Evolutionary conservation across 2,329 filamentous ascomycete species (phyloP).

Genomic region (Colletotrichum sp.): DNA sequence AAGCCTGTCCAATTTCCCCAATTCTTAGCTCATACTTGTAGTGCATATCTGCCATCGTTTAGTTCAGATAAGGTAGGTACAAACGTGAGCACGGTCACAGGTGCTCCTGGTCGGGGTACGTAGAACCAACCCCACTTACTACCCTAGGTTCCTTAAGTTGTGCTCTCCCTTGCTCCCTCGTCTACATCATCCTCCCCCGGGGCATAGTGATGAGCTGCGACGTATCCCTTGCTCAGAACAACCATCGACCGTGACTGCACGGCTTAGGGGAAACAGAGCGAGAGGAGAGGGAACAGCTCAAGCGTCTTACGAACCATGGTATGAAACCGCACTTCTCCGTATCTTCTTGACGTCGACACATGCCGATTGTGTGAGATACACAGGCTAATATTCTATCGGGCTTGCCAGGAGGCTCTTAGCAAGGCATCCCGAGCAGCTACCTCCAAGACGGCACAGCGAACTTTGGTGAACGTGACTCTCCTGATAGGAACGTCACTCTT

Average conservation of each 20-base stretch:
- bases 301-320: background rate
- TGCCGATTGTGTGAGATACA: background rate
- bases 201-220: background rate
- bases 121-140: background rate
- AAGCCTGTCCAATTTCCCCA: background rate
- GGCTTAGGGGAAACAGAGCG: background rate
- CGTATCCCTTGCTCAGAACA: background rate
- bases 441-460: slow-evolving; percentile 56
- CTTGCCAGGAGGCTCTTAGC: slow-evolving; percentile 3
- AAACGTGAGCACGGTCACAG: background rate
- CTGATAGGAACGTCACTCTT: slow-evolving; percentile 45
- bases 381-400: background rate
- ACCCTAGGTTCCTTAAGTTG: background rate
- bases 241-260: background rate
- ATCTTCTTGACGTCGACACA: background rate
- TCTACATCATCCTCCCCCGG: background rate
- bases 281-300: background rate
- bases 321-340: background rate
- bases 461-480: slow-evolving; percentile 52
- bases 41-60: background rate
- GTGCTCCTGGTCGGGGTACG: background rate
- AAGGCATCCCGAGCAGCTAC: slow-evolving; percentile 43
- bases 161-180: background rate
- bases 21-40: background rate
- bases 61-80: background rate